A percentile compares a stretch with the other conserved stretches of the same genome.
phyloP scores from a whole-genome alignment of 2,329 filamentous ascomycete species.

The Immersiporthe knoxdaviesiana region DNA sequence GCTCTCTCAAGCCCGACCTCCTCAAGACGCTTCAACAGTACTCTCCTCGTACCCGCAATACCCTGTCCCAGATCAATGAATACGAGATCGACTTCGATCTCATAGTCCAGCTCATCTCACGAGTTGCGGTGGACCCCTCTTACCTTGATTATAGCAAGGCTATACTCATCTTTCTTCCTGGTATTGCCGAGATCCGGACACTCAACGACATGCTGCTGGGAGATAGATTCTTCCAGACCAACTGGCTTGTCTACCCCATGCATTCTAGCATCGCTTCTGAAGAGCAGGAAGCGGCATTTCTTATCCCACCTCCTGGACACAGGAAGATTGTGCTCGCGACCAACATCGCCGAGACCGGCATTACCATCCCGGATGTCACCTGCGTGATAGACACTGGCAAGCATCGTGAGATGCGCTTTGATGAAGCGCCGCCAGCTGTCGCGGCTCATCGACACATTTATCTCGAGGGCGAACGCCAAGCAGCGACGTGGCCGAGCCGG shows the following conservation, averaged over 20 bases:
- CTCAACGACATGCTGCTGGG: constrained; percentile 84
- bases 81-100: constrained; percentile 90
- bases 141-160: constrained; percentile 81
- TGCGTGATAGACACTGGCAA: constrained; percentile 97
- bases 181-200: constrained; percentile 88
- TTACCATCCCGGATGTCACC: constrained; percentile 97
- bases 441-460: constrained; percentile 89
- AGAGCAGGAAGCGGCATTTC: constrained; percentile 92
- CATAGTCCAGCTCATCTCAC: constrained; percentile 76
- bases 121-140: constrained; percentile 70
- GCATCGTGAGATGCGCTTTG: constrained; percentile 96
- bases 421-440: constrained; percentile 94
- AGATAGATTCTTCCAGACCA: constrained; percentile 72
- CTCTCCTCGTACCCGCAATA: constrained; percentile 73
- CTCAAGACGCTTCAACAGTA: constrained; percentile 72
- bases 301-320: constrained; percentile 77
- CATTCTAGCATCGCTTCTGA: constrained; percentile 96
- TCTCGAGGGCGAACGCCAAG: constrained; percentile 93
- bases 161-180: constrained; percentile 91
- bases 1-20: constrained; percentile 58
- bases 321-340: constrained; percentile 96
- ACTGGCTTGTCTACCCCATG: constrained; percentile 86
- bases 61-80: constrained; percentile 80
- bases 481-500: constrained; percentile 92
- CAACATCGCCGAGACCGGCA: constrained; percentile 97